phyloP scores from a whole-genome alignment of 1,284 basidiomycete genomes.

The Fomitopsis palustris region DNA sequence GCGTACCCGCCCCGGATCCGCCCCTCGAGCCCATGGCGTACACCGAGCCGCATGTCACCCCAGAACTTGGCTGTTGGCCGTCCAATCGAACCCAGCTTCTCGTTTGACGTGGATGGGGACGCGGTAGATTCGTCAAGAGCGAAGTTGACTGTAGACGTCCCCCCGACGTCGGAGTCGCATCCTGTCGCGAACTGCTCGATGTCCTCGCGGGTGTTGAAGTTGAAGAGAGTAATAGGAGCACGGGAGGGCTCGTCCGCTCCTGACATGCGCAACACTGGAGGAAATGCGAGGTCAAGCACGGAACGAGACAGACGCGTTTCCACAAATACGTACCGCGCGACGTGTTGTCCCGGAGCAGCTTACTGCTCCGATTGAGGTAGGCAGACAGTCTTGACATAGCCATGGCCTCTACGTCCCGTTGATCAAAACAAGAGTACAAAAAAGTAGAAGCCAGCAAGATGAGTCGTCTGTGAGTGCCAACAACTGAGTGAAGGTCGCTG shows the following conservation, averaged over 20 bases:
- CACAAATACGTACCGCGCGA: slow-evolving; percentile 25
- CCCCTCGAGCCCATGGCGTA: slow-evolving; percentile 57
- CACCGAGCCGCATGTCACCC: slow-evolving; percentile 69
- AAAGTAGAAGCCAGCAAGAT: not conserved
- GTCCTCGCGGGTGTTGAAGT: slow-evolving; percentile 57
- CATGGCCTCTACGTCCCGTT: not conserved
- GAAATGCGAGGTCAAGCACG: slow-evolving; percentile 4
- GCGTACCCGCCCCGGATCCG: slow-evolving; percentile 76
- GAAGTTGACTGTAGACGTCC: slow-evolving; percentile 71
- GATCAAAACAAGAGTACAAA: not conserved
- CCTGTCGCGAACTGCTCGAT: slow-evolving; percentile 67
- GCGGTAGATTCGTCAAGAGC: slow-evolving; percentile 50
- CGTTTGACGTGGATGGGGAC: slow-evolving; percentile 27
- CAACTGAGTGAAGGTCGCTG: too few species aligned
- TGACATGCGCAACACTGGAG: slow-evolving; percentile 66
- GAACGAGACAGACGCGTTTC: not conserved
- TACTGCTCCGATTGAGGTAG: slow-evolving; percentile 34
- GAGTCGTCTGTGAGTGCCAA: too few species aligned
- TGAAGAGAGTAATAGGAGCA: slow-evolving; percentile 57
- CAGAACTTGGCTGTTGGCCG: slow-evolving; percentile 62
- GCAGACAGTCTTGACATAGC: slow-evolving; percentile 29
- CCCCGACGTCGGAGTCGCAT: slow-evolving; percentile 84
- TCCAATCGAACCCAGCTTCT: slow-evolving; percentile 24
- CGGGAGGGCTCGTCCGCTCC: slow-evolving; percentile 60
- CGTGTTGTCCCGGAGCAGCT: slow-evolving; percentile 30